These are phyloP conservation scores for Fusarium torreyae DNA, from an alignment of 2,329 filamentous ascomycete genomes.

Conservation along the genomic window DNA sequence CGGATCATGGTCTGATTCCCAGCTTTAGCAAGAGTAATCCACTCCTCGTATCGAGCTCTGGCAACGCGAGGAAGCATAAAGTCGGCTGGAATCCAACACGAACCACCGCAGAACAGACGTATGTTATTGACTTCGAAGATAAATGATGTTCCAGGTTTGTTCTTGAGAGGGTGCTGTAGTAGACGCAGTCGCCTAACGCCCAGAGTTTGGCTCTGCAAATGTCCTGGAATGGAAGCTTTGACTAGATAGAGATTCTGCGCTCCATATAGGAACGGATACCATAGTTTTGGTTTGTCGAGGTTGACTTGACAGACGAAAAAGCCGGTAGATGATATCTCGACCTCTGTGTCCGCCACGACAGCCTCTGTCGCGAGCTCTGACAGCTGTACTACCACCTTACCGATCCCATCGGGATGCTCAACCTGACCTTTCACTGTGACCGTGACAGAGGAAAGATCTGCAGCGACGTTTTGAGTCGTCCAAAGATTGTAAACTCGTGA, in stretches of 20 bases:
- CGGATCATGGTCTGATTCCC: slow-evolving; percentile 16
- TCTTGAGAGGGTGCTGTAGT: not conserved
- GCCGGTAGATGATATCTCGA: fast-evolving
- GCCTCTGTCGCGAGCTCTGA: fast-evolving
- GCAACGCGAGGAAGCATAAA: not conserved
- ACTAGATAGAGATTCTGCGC: not conserved
- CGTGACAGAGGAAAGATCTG: not conserved
- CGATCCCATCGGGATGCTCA: fast-evolving
- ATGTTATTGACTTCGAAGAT: slow-evolving; percentile 23
- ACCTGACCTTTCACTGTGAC: not conserved
- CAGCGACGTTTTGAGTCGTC: not conserved
- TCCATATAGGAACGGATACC: slow-evolving; percentile 15
- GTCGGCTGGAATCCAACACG: slow-evolving; percentile 8
- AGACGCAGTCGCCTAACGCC: not conserved
- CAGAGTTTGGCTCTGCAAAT: fast-evolving
- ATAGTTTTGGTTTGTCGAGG: not conserved
- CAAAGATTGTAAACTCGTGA: not conserved
- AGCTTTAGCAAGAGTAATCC: slow-evolving; percentile 6
- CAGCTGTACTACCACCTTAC: not conserved
- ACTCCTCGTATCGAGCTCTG: not conserved
- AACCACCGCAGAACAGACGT: not conserved
- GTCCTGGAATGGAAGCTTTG: fast-evolving
- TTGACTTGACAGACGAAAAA: fast-evolving
- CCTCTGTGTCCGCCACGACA: fast-evolving
- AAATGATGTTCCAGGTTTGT: not conserved